Base-by-base conservation (phyloP, 805 yeast species). In the Saturnispora kantuleensis region DNA sequence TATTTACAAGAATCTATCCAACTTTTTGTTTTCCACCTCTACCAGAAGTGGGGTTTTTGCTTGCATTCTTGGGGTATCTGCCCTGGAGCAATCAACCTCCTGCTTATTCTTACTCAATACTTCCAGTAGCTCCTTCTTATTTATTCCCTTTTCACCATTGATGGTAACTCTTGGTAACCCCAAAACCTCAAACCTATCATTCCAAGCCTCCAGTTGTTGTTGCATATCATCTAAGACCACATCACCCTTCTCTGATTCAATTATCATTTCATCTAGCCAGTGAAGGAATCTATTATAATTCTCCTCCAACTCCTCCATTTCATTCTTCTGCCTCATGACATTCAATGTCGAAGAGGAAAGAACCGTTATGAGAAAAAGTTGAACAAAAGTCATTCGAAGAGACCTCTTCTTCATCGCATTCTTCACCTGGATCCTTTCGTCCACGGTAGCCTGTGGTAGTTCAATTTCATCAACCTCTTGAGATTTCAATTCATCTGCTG, bases 311-410 rank as follows among this genome's bases (percentile, higher is more conserved):
- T 62, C 63, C 31, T 73, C 78, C n/a, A 61, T 52, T 31, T 65
- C 64, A 47, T 69, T 71, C 37, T 71, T 61, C 45, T 63, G 69
- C 39, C 69, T 61, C 64, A 71, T 70, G 35, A 69, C 63, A 47
- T 74, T 76, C 31, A 74, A 64, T 4, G 70, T 74, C 4, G 69
- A 68, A 2, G 77, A 65, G 6, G 64, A 60, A 2, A 58, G 41
- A 12, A 58, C 42, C 5, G 60, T 58, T 18, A 62, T 48, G 9
- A 62, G 44, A 31, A 60, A 53, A 52, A 61, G 50, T 42, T 60
- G 65, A 56, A 59, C 56, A 13, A 59, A 43, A 11, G 63, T 58
- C 60, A 61, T 61, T 41, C 58, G 54, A 21, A 58, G 48, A 10
- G 65, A 61, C 42, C 65, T 52, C 38, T 52, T 48, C 12, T 46